Evolutionary conservation across 345 rosid species (phyloP), one percentile per base, ranked within the genome.

Genomic region (Streptanthus diversifolius): DNA sequence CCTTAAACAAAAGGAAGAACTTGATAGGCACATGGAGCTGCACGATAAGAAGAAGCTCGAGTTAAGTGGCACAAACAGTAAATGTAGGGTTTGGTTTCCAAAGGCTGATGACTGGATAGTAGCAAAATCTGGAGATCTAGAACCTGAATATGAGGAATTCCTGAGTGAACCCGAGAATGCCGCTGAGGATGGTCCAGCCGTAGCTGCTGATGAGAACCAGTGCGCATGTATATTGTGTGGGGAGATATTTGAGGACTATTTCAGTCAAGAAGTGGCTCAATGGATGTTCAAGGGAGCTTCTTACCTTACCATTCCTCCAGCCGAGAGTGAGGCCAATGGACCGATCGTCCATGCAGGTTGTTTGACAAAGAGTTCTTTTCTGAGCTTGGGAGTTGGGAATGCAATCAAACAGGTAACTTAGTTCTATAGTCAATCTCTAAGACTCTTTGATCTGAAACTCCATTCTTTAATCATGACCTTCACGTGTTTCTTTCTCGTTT

Each of bases 251-350:
- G 96, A 95, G 74, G 99, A 95, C 68, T 82, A 78, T 79, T 95
- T 82, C 75, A 66, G 84, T 81, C 82, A 62, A 30, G 87, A 77
- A 68, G 82, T 21, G 67, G 79, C 64, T 63, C 82, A 79, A 71
- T 95, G 99, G 98, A 86, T 91, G 96, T 91, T 91, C 77, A 90
- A 81, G 52, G 96, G 83, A 71, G 92, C 97, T 61, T 78, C 85
- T 18, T 80, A 72, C 82, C 62, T 91, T 83, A 72, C 75, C 36
- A 68, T 74, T 55, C 75, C 87, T 30, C 54, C 71, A 58, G 49
- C 61, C 48, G 69, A 61, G 53, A 70, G 70, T 71, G 73, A 70
- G 25, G 71, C 69, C 17, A 79, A 57, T 21, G 90, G 86, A 73
- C 88, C 84, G 1, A 81, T 90, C 1, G 93, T 88, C 67, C 99